phyloP scores from a whole-genome alignment of 108 stramenopile species.

The Tribonema minus region DNA sequence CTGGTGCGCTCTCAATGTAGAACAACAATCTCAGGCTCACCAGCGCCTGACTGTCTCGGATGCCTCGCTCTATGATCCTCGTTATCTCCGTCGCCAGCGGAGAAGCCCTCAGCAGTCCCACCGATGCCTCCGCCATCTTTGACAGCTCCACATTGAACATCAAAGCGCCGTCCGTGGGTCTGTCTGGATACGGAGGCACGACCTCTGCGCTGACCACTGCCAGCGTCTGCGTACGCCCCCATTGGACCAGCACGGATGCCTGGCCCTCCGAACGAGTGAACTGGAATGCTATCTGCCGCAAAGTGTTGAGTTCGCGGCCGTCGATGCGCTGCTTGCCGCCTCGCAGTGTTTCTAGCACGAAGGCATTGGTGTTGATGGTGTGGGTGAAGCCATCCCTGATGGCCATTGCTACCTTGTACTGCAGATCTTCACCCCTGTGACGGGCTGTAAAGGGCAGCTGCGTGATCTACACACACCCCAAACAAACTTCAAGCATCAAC shows the following conservation, averaged over 20 bases:
- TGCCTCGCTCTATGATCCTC: constrained; percentile 29
- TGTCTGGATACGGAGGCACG: constrained; percentile 72
- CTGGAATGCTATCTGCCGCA: constrained; percentile 11
- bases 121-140: constrained; percentile 71
- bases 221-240: constrained; percentile 33
- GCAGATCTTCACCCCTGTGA: no score
- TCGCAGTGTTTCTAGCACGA: constrained; percentile 20
- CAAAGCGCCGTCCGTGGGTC: constrained; percentile 79
- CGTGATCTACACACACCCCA: no score
- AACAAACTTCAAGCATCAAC: no score
- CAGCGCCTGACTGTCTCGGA: constrained; percentile 47
- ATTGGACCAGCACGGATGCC: constrained; percentile 37
- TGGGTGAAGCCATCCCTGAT: constrained; percentile 26
- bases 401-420: no score
- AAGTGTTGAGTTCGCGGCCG: constrained; percentile 23
- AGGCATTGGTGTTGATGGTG: constrained; percentile 26
- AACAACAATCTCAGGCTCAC: no score
- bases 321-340: constrained; percentile 29
- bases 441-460: no score
- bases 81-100: constrained; percentile 55
- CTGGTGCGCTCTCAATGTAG: no score
- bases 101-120: constrained; percentile 53
- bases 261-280: constrained; percentile 38
- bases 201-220: constrained; percentile 52
- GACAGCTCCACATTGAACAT: constrained; percentile 73